These are phyloP conservation scores for Saccharomycopsis fibuligera DNA, from an alignment of 805 yeast species.

Conservation along the genomic window DNA sequence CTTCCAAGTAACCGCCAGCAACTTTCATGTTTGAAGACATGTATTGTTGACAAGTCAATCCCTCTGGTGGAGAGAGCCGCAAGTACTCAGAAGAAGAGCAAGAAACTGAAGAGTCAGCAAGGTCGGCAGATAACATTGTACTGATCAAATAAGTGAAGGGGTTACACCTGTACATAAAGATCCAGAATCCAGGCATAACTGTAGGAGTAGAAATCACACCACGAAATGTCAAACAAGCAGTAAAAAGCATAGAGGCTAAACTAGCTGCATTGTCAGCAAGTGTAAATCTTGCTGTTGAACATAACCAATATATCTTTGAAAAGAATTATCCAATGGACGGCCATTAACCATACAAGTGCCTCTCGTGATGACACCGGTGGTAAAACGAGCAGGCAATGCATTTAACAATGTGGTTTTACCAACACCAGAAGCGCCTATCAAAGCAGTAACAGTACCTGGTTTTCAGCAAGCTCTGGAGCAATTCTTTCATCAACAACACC, in stretches of 20 bases:
- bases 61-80: slow-evolving; percentile 37
- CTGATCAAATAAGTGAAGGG: slow-evolving; percentile 46
- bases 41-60: slow-evolving; percentile 45
- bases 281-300: slow-evolving; percentile 77
- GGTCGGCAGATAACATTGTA: slow-evolving; percentile 34
- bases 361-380: slow-evolving; percentile 42
- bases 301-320: slow-evolving; percentile 58
- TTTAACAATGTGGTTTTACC: slow-evolving; percentile 57
- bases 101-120: slow-evolving; percentile 33
- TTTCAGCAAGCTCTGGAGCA: slow-evolving; percentile 44
- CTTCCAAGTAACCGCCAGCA: too few species aligned
- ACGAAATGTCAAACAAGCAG: slow-evolving; percentile 32
- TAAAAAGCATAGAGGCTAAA: slow-evolving; percentile 36
- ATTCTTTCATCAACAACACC: slow-evolving; percentile 23
- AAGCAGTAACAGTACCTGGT: slow-evolving; percentile 57
- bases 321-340: slow-evolving; percentile 43
- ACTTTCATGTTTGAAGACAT: slow-evolving; percentile 30
- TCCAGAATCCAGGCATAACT: slow-evolving; percentile 45
- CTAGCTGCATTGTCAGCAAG: slow-evolving; percentile 59
- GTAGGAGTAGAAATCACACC: slow-evolving; percentile 39
- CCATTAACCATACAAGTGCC: slow-evolving; percentile 59
- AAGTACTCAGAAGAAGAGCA: slow-evolving; percentile 35
- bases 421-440: slow-evolving; percentile 55
- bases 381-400: slow-evolving; percentile 46
- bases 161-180: slow-evolving; percentile 38